phyloP scores from a whole-genome alignment of 371 early-diverging fungal genomes.

The Lichtheimia corymbifera region DNA sequence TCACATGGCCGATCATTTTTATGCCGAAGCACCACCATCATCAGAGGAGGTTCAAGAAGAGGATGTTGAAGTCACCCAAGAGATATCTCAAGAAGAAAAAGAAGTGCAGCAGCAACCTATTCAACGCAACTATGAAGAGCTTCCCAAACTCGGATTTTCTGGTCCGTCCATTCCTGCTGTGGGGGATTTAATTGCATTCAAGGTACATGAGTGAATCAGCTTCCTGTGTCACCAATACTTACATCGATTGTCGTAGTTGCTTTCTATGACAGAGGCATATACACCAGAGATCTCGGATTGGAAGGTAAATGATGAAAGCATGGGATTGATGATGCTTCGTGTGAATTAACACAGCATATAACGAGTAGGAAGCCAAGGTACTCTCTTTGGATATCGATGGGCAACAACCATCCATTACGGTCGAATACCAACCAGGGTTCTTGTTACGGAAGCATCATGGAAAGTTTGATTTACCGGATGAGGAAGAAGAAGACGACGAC shows the following conservation, averaged over 20 bases:
- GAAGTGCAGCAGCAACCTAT: neutral
- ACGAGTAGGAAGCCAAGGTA: too few species aligned
- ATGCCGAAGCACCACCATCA: neutral
- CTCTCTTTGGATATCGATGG: neutral
- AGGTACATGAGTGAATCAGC: neutral
- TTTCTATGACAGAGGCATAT: slow-evolving; percentile 1
- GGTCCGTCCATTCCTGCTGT: neutral
- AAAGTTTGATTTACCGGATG: neutral
- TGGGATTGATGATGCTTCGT: too few species aligned
- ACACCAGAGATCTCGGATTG: neutral
- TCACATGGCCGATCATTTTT: neutral
- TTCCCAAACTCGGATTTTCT: neutral
- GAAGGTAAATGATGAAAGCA: neutral
- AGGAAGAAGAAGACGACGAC: neutral
- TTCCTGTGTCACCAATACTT: neutral
- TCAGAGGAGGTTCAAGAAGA: neutral
- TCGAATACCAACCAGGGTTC: neutral
- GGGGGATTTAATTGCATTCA: neutral
- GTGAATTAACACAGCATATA: too few species aligned
- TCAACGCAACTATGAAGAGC: neutral
- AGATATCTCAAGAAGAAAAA: too few species aligned
- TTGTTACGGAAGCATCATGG: neutral
- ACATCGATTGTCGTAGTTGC: neutral
- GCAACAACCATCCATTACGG: neutral
- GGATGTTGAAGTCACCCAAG: neutral